A percentile compares a stretch with the other conserved stretches of the same genome.
These are phyloP conservation scores for Aspergillus sp. DNA, from an alignment of 2,329 filamentous ascomycete genomes.

Conservation along the genomic window DNA sequence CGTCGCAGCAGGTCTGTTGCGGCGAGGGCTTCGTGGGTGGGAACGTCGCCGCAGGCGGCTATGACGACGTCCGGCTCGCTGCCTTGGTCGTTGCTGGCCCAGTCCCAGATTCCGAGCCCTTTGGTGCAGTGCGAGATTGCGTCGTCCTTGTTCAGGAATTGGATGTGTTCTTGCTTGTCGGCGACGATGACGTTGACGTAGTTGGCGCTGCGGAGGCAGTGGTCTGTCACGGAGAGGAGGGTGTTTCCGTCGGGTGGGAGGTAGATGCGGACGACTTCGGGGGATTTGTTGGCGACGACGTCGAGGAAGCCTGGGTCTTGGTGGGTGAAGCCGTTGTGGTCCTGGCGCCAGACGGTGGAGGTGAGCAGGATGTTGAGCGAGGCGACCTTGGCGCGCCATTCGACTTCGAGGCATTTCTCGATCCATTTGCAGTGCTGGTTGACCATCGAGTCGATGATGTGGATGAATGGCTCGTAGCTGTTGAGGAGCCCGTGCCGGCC, in stretches of 20 bases:
- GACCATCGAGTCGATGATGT: constrained; percentile 82
- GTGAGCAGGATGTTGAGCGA: constrained; percentile 80
- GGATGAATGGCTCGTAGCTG: constrained; percentile 80
- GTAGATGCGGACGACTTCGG: constrained; percentile 78
- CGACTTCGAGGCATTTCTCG: constrained; percentile 76
- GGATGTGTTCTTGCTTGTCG: constrained; percentile 76
- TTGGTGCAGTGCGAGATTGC: constrained; percentile 76
- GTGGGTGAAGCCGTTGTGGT: constrained; percentile 82
- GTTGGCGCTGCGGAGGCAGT: constrained; percentile 71
- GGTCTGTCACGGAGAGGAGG: constrained; percentile 71
- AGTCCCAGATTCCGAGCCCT: constrained; percentile 75
- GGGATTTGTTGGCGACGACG: constrained; percentile 75
- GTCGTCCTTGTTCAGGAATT: constrained; percentile 71
- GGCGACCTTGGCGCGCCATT: constrained; percentile 71
- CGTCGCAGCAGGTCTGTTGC: constrained; percentile 72
- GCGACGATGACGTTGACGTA: constrained; percentile 81
- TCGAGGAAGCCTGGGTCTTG: constrained; percentile 80
- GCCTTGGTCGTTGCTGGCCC: constrained; percentile 69
- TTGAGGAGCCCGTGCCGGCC: constrained; percentile 75
- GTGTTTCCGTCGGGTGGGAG: constrained; percentile 78
- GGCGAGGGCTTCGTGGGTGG: constrained; percentile 71
- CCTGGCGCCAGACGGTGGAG: constrained; percentile 76
- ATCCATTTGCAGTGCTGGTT: constrained; percentile 86
- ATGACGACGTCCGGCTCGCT: constrained; percentile 72
- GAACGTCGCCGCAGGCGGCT: constrained; percentile 72